phyloP scores from a whole-genome alignment of 257 asterid genomes.

The Thymus quinquecostatus region DNA sequence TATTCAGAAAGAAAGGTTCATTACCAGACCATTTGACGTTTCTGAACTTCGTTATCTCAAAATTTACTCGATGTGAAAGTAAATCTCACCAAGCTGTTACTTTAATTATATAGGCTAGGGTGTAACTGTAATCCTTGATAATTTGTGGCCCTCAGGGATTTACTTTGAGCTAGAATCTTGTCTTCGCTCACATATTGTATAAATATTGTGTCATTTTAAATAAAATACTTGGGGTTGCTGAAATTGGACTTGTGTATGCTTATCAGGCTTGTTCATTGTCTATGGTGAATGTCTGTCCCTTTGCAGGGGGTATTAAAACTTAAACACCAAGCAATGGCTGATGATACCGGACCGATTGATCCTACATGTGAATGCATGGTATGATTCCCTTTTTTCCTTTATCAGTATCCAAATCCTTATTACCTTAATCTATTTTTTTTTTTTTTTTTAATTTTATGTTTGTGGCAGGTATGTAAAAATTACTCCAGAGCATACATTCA shows the following conservation, averaged over 20 bases:
- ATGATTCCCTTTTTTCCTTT: constrained; percentile 27
- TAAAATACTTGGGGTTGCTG: neutral
- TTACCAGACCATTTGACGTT: neutral
- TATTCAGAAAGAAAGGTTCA: neutral
- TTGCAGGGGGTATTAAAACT: constrained; percentile 91
- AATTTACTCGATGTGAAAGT: neutral
- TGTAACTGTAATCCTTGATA: neutral
- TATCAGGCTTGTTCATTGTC: neutral
- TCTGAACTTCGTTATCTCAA: neutral
- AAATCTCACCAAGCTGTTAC: neutral
- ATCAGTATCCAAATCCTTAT: neutral
- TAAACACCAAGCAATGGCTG: constrained; percentile 80
- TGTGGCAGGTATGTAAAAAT: constrained; percentile 77
- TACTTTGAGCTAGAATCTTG: neutral
- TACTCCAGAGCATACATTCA: constrained; percentile 93
- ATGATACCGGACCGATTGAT: constrained; percentile 83
- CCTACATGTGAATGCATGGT: constrained; percentile 88
- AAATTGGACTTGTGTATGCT: neutral
- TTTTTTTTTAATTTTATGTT: neutral
- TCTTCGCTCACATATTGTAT: neutral
- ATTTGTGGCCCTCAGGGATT: neutral
- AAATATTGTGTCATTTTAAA: neutral
- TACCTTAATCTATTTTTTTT: neutral
- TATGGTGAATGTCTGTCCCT: constrained; percentile 17
- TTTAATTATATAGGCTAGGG: neutral